Base-by-base conservation (phyloP, 768 basidiomycete genomes). In the Hirschioporus abietinus region DNA sequence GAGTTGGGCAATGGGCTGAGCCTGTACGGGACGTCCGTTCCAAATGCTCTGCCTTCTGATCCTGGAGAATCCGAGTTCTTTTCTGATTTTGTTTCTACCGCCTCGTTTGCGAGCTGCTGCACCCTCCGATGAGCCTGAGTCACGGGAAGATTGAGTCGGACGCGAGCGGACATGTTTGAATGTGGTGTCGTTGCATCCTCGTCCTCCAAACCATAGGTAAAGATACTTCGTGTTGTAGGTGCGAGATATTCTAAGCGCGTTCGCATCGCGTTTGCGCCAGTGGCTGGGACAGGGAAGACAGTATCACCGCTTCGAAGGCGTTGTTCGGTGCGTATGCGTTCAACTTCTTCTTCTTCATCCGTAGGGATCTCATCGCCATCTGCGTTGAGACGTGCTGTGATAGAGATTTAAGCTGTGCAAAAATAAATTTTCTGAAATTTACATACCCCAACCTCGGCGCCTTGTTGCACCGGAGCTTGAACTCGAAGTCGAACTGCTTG, bases 311-410 rank as follows among this genome's bases (percentile, higher is more conserved):
- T 34, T 25, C 84, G 81, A 71, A 81, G 78, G 60, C 60, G 60
- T 61, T 61, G 60, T 25, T 25, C 30, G 0, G 84, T 76, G 36
- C 84, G 82, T 30, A 79, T 75, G 34, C 85, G 82, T 67, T 88
- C 86, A 20, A 87, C 77, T 64, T 85, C 83, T 68, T 84, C 83
- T 67, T 89, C 88, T 70, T 87, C 86, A 23, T 86, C 86, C 0
- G 82, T 81, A 1, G 86, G 78, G 66, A 89, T 82, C 72, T 88
- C 87, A 67, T 89, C 84, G 0, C 89, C 88, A 71, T 89, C 86
- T 1, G 81, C 76, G 68, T 80, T 75, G 1, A 82, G 70, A 36
- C 75, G 74, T 15, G 78, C 80, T 82, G 20, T 58, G 10, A 62
- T 15, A 7, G 17, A 25, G 12, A 25, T 26, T 24, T 7, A n/a